Conservation (phyloP, 805 yeast genomes). For the Starmerella roubikii region DNA sequence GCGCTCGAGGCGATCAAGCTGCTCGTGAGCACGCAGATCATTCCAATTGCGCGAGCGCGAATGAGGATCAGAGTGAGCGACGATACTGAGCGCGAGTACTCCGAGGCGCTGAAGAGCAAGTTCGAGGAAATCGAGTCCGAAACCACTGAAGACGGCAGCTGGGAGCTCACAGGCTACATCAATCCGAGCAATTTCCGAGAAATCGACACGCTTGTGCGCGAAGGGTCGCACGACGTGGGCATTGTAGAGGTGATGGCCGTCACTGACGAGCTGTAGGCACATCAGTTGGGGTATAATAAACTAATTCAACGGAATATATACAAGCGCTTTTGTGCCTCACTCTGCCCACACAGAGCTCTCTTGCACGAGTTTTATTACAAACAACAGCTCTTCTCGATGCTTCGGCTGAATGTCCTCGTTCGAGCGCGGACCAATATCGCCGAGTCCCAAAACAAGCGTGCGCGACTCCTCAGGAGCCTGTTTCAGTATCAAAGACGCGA, state of each 20-base stretch:
- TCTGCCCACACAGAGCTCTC: constrained; percentile 22
- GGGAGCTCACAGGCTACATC: constrained; percentile 53
- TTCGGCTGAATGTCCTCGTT: constrained; percentile 14
- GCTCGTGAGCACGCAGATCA: constrained; percentile 61
- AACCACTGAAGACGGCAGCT: constrained; percentile 30
- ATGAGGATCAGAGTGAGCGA: constrained; percentile 63
- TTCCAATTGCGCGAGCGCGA: constrained; percentile 87
- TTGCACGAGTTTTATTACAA: constrained; percentile 23
- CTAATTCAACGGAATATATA: too few species aligned
- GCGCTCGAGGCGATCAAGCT: constrained; percentile 83
- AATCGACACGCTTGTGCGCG: constrained; percentile 46
- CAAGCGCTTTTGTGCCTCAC: not conserved
- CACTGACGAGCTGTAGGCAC: constrained; percentile 8
- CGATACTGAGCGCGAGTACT: constrained; percentile 32
- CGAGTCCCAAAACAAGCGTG: constrained; percentile 25
- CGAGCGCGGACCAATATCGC: constrained; percentile 20
- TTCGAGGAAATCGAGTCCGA: constrained; percentile 33
- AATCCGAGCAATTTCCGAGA: constrained; percentile 77
- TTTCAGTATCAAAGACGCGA: constrained; percentile 24
- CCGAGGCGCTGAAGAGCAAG: constrained; percentile 32
- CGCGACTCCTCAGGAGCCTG: constrained; percentile 25
- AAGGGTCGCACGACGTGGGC: constrained; percentile 44
- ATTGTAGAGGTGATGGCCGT: constrained; percentile 59
- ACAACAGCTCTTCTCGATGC: constrained; percentile 23
- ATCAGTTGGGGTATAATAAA: not conserved